Base-by-base conservation (phyloP, 495 filamentous ascomycete genomes). In the Tuber umbilicatum region DNA sequence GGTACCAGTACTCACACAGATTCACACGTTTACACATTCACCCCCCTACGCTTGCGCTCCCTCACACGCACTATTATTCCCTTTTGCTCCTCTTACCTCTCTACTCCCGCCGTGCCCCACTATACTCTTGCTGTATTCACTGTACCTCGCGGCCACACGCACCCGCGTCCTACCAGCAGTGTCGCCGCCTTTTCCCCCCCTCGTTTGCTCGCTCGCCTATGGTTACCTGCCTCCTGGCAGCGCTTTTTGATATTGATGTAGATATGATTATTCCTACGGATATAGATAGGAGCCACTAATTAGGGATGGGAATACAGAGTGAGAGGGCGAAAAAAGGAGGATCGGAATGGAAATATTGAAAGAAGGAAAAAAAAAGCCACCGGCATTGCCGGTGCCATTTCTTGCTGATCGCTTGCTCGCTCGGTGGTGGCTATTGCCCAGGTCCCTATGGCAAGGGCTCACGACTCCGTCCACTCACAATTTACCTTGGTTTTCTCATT, bases 101-200 rank as follows among this genome's bases (percentile, higher is more conserved):
- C 31, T 64, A 27, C 55, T 64, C 55, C 55, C 55, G 55, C 14
- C 27, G 14, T 64, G 31, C 55, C 31, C 55, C 55, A 64, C 55
- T 35, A 35, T 64, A 35, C 55, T 64, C 55, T 64, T 35, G 27
- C 27, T 64, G 55, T 64, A 35, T 12, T 64, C 27, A 35, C 55
- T 68, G 45, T 43, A 64, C 71, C 67, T 68, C 69, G 47, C 75
- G 69, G 68, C 43, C 76, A 71, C 43, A 75, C 77, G 75, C 76
- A 78, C 71, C 73, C 76, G 68, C 55, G 43, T 78, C 27, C 12
- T 64, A 16, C 27, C 27, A 64, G 3, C 14, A 27, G 27, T 35
- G 55, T 35, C 70, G 68, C 71, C 68, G 75, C 69, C 45, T 64
- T 70, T 73, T 23, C 21, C 37, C 27, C 41, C 71, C 60, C 69